Evolutionary conservation across 768 basidiomycete genomes (phyloP).

Genomic region (Tylopilus plumbeoviolaceoides): DNA sequence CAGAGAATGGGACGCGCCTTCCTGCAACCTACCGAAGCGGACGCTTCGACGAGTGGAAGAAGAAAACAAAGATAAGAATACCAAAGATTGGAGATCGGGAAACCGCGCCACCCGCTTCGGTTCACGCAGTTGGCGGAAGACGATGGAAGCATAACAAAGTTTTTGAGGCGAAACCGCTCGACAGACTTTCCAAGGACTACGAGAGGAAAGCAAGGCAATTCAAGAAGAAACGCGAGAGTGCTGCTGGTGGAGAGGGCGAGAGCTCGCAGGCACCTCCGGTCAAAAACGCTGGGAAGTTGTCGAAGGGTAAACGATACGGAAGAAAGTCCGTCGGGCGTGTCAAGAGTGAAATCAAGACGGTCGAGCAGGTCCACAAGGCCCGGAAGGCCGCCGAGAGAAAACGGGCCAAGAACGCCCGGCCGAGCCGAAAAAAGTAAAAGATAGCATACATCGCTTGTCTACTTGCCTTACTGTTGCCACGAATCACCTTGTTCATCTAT

Average conservation of each 20-base stretch:
- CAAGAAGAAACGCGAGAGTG: slow-evolving; percentile 50
- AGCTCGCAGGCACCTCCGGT: slow-evolving; percentile 15
- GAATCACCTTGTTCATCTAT: slow-evolving; percentile 9
- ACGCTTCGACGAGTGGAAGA: slow-evolving; percentile 93
- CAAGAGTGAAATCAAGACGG: slow-evolving; percentile 81
- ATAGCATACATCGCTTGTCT: slow-evolving; percentile 14
- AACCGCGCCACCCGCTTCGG: slow-evolving; percentile 35
- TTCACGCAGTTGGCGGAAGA: slow-evolving; percentile 40
- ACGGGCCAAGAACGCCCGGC: slow-evolving; percentile 79
- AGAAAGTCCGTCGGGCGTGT: slow-evolving; percentile 61
- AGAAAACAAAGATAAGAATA: slow-evolving; percentile 65
- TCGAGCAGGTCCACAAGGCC: slow-evolving; percentile 80
- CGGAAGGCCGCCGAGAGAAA: slow-evolving; percentile 62
- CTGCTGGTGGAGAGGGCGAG: slow-evolving; percentile 23
- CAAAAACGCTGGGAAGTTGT: slow-evolving; percentile 28
- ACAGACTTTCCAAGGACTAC: slow-evolving; percentile 68
- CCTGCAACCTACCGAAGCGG: slow-evolving; percentile 93
- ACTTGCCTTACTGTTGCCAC: not conserved
- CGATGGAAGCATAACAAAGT: slow-evolving; percentile 73
- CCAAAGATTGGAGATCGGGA: slow-evolving; percentile 86
- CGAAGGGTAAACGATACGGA: slow-evolving; percentile 44
- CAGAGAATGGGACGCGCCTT: slow-evolving; percentile 86
- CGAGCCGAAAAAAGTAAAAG: slow-evolving; percentile 38
- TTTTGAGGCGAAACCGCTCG: slow-evolving; percentile 65
- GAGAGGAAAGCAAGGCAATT: slow-evolving; percentile 66